Base-by-base conservation (phyloP, 2,329 filamentous ascomycete genomes). In the Bertia moriformis region DNA sequence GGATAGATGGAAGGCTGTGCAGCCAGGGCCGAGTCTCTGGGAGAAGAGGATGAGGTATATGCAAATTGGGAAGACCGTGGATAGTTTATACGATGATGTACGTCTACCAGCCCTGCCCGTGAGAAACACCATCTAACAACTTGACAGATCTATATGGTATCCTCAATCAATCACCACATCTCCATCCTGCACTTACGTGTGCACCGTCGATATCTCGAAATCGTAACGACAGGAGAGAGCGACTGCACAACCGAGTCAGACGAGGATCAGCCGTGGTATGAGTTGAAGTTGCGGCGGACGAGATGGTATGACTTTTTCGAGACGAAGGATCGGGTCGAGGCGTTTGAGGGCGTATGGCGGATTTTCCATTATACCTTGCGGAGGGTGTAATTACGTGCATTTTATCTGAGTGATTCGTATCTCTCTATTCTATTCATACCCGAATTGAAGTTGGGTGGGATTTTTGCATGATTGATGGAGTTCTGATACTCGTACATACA, bases 141-240 rank as follows among this genome's bases (percentile, higher is more conserved):
- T 15, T 4, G n/a, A 33, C 47, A 78, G 70, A 63, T 78, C 39
- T 77, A 71, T 53, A 66, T 77, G 61, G 48, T 78, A 37, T 77
- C 73, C 12, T 70, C 70, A 18, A 58, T 78, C 44, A 77, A 77
- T 50, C 73, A 76, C 53, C 74, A 79, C 46, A 60, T 78, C 43
- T 65, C 68, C 41, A 65, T 79, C 37, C 51, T 78, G 39, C 71
- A 70, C 45, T 58, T 78, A 37, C 67, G 64, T 20, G 61, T 78
- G 35, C 72, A 77, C 50, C 55, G 57, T 18, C 57, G 62, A 15
- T 78, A 78, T 49, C 50, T 75, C 22, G 62, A 69, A n/a, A 65
- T 65, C 45, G 55, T 78, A 29, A 62, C 60, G 10, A 57, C 58
- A 3, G 71, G 67, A 4, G 48, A 49, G 14, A 54, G 52, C 22